Conservation (phyloP, 495 filamentous ascomycete species). For the Podospora fimiseda region DNA sequence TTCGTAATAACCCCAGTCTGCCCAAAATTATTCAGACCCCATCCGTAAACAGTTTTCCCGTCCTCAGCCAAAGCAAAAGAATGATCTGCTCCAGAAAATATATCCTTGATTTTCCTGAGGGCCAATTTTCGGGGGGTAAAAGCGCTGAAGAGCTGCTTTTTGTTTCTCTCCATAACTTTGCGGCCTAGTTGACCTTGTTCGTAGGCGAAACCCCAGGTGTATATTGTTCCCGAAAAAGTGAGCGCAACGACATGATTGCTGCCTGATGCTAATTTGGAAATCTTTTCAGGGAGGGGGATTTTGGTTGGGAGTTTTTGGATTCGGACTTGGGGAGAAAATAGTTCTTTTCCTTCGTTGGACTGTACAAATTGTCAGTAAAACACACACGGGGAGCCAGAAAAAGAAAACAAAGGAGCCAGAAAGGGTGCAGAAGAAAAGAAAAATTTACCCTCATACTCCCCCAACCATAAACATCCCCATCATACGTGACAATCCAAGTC, state of each 20-base stretch:
- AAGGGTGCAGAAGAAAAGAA: not conserved
- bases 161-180: not conserved
- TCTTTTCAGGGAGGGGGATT: not conserved
- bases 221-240: not conserved
- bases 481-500: not conserved
- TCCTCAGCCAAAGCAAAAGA: not conserved
- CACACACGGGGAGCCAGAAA: not conserved
- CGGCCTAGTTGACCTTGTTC: conserved; percentile 2
- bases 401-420: not conserved
- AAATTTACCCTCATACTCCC: not conserved
- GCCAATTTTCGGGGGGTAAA: not conserved
- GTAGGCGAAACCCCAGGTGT: not conserved
- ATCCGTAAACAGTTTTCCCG: not conserved
- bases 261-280: not conserved
- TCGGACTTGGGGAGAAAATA: not conserved
- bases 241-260: not conserved
- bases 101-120: not conserved
- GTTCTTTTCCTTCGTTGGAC: not conserved
- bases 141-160: not conserved
- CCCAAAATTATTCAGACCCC: not conserved
- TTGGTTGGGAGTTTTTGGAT: not conserved
- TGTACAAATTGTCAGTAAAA: not conserved
- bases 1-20: not conserved
- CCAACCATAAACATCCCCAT: not conserved
- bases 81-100: not conserved